Evolutionary conservation across 1,139 yeast species (phyloP).

Genomic region (Taiozyma sp.): DNA sequence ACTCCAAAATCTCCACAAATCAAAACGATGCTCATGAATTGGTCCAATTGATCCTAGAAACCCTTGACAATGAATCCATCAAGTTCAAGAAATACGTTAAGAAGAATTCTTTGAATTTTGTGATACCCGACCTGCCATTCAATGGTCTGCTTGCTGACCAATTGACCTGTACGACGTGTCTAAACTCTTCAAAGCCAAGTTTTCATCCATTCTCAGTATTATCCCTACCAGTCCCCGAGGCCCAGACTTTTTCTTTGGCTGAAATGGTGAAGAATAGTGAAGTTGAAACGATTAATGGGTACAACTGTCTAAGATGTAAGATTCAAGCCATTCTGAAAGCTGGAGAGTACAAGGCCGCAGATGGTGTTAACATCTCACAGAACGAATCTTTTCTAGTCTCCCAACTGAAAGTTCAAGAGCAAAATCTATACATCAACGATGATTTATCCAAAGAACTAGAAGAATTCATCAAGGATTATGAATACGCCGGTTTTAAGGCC

Average conservation of each 20-base stretch:
- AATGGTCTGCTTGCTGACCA: slow-evolving; percentile 62
- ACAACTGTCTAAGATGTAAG: slow-evolving; percentile 73
- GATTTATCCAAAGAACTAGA: slow-evolving; percentile 46
- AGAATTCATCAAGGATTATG: slow-evolving; percentile 41
- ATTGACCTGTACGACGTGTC: slow-evolving; percentile 66
- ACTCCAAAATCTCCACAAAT: slow-evolving; percentile 68
- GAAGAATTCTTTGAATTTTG: slow-evolving; percentile 17
- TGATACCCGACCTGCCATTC: slow-evolving; percentile 65
- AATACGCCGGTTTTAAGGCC: slow-evolving; percentile 39
- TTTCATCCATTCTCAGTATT: slow-evolving; percentile 65
- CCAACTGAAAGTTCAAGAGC: slow-evolving; percentile 30
- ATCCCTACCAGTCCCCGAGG: slow-evolving; percentile 73
- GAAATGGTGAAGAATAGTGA: slow-evolving; percentile 55
- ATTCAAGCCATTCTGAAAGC: slow-evolving; percentile 41
- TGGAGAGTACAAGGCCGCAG: slow-evolving; percentile 20
- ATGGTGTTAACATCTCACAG: slow-evolving; percentile 15
- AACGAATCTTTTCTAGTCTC: slow-evolving; percentile 21
- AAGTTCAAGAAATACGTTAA: slow-evolving; percentile 36
- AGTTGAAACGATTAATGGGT: slow-evolving; percentile 72
- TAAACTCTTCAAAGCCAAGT: slow-evolving; percentile 54
- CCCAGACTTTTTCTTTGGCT: slow-evolving; percentile 41
- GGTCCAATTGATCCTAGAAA: slow-evolving; percentile 74
- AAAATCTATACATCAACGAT: slow-evolving; percentile 52
- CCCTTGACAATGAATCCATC: slow-evolving; percentile 64
- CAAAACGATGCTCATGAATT: slow-evolving; percentile 97